These are phyloP conservation scores for Entoloma clypeatum DNA, from an alignment of 1,284 basidiomycete genomes.

Conservation along the genomic window DNA sequence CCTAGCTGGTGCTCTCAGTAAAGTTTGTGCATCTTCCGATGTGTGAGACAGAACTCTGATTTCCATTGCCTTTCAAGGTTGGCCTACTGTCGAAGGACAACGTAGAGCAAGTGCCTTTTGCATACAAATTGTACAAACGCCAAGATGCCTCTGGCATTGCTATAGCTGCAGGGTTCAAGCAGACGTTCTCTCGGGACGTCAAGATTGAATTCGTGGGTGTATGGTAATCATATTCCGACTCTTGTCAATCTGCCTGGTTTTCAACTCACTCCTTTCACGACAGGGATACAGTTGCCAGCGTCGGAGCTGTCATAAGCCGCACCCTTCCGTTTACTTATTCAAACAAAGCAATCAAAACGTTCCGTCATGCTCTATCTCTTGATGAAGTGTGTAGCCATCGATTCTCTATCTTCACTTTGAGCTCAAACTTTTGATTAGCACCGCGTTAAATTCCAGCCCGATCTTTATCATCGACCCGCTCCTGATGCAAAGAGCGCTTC, in stretches of 20 bases:
- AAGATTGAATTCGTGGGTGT: conserved; percentile 57
- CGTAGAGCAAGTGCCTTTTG: conserved; percentile 58
- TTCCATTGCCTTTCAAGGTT: too few relatives aligned
- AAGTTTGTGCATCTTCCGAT: too few relatives aligned
- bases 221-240: too few relatives aligned
- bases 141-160: conserved; percentile 47
- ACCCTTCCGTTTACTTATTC: conserved; percentile 59
- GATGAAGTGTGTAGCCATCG: conserved; percentile 45
- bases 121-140: conserved; percentile 59
- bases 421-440: conserved; percentile 31
- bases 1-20: too few relatives aligned
- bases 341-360: conserved; percentile 55
- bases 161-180: conserved; percentile 55
- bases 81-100: conserved; percentile 51
- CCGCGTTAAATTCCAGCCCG: conserved; percentile 51
- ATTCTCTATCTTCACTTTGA: neutral
- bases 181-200: conserved; percentile 53
- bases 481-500: conserved; percentile 22
- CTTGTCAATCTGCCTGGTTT: too few relatives aligned
- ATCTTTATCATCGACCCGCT: conserved; percentile 41
- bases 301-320: conserved; percentile 52
- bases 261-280: too few relatives aligned
- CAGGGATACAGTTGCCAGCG: conserved; percentile 38
- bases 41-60: too few relatives aligned
- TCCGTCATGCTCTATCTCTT: conserved; percentile 61